These are phyloP conservation scores for Orychophragmus violaceus DNA, from an alignment of 345 rosid species.

Conservation along the genomic window DNA sequence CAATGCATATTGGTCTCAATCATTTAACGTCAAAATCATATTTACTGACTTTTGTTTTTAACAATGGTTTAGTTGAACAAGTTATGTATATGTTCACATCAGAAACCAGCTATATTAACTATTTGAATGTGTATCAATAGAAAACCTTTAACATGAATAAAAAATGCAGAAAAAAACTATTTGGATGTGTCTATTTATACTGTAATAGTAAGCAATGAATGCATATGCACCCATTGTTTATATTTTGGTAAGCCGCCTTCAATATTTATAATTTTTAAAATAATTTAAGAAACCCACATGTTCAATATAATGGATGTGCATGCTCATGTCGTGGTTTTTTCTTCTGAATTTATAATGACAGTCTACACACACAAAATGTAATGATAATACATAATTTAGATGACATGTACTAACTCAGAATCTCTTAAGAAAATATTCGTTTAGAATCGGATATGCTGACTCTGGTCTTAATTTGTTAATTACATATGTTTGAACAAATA, in stretches of 20 bases:
- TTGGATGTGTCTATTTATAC: not conserved
- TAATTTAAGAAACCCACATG: not conserved
- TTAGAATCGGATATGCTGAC: not conserved
- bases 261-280: not conserved
- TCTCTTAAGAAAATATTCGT: not conserved
- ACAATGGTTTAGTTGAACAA: constrained; percentile 5
- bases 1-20: not conserved
- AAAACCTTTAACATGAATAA: not conserved
- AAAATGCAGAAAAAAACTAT: not conserved
- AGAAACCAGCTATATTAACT: constrained; percentile 8
- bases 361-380: not conserved
- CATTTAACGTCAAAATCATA: constrained; percentile 4
- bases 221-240: constrained; percentile 6
- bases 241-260: not conserved
- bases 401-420: not conserved
- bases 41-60: not conserved
- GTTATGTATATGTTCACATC: constrained; percentile 14
- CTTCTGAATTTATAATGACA: not conserved
- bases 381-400: not conserved
- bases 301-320: not conserved
- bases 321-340: not conserved
- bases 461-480: not conserved
- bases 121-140: not conserved
- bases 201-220: not conserved
- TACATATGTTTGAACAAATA: not conserved